phyloP scores from a whole-genome alignment of 2,329 filamentous ascomycete genomes.

The Calonectria hawksworthii region DNA sequence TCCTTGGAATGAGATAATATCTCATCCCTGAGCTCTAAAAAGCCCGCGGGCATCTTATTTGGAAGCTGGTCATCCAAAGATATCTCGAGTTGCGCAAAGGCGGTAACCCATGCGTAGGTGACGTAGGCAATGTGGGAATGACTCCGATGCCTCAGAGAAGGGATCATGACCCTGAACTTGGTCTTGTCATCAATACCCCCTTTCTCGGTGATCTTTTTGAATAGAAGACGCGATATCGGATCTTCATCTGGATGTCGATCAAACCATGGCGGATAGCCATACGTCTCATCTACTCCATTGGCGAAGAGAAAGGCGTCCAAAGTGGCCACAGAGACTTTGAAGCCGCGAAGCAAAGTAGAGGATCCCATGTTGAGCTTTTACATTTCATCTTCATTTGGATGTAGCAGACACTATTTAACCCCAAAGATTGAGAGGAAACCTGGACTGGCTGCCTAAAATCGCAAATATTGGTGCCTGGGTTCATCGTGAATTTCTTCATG shows the following conservation, averaged over 20 bases:
- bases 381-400: not conserved
- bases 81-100: slow-evolving; percentile 10
- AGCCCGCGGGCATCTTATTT: not conserved
- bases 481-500: no score
- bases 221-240: slow-evolving; percentile 14
- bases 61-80: slow-evolving; percentile 14
- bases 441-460: no score
- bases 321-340: slow-evolving; percentile 20
- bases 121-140: slow-evolving; percentile 16
- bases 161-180: slow-evolving; percentile 23
- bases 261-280: slow-evolving; percentile 11
- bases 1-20: not conserved
- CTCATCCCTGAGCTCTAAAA: not conserved
- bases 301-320: slow-evolving; percentile 18
- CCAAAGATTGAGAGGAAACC: no score
- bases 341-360: slow-evolving; percentile 21
- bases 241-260: slow-evolving; percentile 17
- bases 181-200: slow-evolving; percentile 6
- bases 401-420: no score
- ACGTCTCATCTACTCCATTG: slow-evolving; percentile 14
- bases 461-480: no score
- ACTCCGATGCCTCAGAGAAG: not conserved
- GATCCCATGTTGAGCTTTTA: not conserved
- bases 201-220: slow-evolving; percentile 15
- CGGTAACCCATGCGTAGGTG: slow-evolving; percentile 20